Conservation (phyloP, 257 asterid genomes). For the Capsicum chinense region DNA sequence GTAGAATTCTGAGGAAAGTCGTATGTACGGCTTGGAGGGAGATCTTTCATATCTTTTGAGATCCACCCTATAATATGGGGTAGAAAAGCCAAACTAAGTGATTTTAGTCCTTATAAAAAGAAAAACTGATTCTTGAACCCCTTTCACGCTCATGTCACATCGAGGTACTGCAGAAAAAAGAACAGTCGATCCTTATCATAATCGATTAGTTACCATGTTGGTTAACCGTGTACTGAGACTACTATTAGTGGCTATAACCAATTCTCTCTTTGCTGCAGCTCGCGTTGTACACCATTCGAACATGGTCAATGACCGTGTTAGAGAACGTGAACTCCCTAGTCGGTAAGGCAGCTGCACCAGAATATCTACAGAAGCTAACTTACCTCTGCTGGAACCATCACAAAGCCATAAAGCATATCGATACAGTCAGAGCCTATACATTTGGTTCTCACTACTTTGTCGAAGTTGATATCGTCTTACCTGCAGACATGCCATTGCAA, state of each 20-base stretch:
- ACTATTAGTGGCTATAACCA: not conserved
- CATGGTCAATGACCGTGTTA: constrained; percentile 59
- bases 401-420: constrained; percentile 57
- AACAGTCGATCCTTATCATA: too few species aligned
- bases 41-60: too few species aligned
- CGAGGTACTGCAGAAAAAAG: too few species aligned
- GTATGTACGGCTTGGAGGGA: too few species aligned
- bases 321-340: constrained; percentile 60
- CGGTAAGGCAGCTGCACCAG: constrained; percentile 61
- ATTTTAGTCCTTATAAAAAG: too few species aligned
- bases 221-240: too few species aligned
- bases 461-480: constrained; percentile 60
- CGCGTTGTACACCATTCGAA: constrained; percentile 57
- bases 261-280: constrained; percentile 39
- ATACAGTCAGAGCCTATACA: constrained; percentile 59
- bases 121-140: too few species aligned
- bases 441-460: constrained; percentile 62
- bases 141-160: too few species aligned
- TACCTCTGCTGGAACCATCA: constrained; percentile 67
- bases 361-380: constrained; percentile 55
- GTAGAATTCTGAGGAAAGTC: too few species aligned
- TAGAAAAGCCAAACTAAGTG: too few species aligned
- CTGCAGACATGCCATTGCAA: constrained; percentile 53
- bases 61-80: too few species aligned
- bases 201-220: too few species aligned